These are phyloP conservation scores for Yamadazyma ubonensis DNA, from an alignment of 805 yeast genomes.

Conservation along the genomic window DNA sequence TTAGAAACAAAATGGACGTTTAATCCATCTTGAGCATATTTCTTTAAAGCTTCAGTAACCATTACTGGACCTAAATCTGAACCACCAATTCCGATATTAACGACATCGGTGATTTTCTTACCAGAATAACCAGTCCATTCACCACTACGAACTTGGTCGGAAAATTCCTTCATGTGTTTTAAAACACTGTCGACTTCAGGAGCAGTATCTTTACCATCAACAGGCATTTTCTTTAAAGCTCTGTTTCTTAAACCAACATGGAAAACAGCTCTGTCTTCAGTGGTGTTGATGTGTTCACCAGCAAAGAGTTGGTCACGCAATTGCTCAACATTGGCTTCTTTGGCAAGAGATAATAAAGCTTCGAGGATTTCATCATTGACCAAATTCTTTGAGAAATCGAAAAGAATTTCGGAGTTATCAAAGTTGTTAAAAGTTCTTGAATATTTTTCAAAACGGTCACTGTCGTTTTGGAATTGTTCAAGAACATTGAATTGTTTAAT, in stretches of 20 bases:
- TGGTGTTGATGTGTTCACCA: slow-evolving; percentile 91
- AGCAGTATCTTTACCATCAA: slow-evolving; percentile 86
- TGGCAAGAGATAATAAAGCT: slow-evolving; percentile 73
- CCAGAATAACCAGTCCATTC: slow-evolving; percentile 97
- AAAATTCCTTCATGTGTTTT: slow-evolving; percentile 95
- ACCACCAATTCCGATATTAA: slow-evolving; percentile 98
- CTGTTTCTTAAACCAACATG: slow-evolving; percentile 97
- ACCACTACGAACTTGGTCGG: slow-evolving; percentile 87
- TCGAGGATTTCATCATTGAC: slow-evolving; percentile 78
- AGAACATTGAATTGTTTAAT: slow-evolving; percentile 73
- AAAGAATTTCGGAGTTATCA: slow-evolving; percentile 85
- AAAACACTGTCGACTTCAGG: slow-evolving; percentile 90
- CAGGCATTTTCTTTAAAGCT: slow-evolving; percentile 76
- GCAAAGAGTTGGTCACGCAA: slow-evolving; percentile 89
- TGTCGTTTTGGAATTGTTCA: slow-evolving; percentile 74
- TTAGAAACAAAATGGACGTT: slow-evolving; percentile 92
- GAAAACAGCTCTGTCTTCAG: slow-evolving; percentile 96
- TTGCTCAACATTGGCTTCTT: slow-evolving; percentile 82
- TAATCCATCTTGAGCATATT: slow-evolving; percentile 73
- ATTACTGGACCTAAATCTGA: slow-evolving; percentile 98
- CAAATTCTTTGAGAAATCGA: slow-evolving; percentile 94
- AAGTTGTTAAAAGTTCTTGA: slow-evolving; percentile 77
- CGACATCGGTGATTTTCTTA: slow-evolving; percentile 87
- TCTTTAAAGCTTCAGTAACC: slow-evolving; percentile 98
- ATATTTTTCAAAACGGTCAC: slow-evolving; percentile 71